A percentile compares a stretch with the other conserved stretches of the same genome.
phyloP scores from a whole-genome alignment of 305 asterid genomes.

The Fraxinus platypoda region DNA sequence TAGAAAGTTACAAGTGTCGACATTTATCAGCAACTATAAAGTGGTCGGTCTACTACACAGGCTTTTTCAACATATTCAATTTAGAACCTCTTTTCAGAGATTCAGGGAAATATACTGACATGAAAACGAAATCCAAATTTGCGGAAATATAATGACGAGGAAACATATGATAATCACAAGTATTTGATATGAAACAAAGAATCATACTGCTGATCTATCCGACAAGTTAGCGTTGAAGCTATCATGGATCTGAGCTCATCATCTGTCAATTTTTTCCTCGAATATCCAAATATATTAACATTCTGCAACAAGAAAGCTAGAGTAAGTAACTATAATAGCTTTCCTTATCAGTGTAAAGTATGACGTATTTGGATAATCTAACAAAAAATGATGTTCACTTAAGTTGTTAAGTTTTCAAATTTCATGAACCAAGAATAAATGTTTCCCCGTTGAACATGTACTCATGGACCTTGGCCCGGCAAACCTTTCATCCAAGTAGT shows the following conservation, averaged over 20 bases:
- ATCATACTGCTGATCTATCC: slow-evolving; percentile 49
- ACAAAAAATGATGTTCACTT: slow-evolving; percentile 4
- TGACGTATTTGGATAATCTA: not conserved
- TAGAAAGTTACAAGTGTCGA: not conserved
- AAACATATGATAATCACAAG: slow-evolving; percentile 1
- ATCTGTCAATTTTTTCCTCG: slow-evolving; percentile 40
- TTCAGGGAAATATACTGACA: not conserved
- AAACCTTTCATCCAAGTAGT: not conserved
- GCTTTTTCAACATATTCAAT: not conserved
- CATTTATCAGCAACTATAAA: not conserved
- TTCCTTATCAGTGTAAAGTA: not conserved
- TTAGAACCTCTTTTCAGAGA: not conserved
- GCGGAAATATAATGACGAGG: not conserved
- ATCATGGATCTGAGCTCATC: slow-evolving; percentile 44
- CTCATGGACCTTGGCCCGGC: not conserved
- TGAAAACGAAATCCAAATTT: not conserved
- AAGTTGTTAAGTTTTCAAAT: not conserved
- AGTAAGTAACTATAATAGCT: slow-evolving; percentile 3
- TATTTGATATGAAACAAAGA: slow-evolving; percentile 12
- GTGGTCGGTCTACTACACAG: not conserved
- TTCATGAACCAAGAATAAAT: not conserved
- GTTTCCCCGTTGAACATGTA: not conserved
- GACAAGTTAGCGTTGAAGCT: slow-evolving; percentile 53
- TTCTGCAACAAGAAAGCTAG: slow-evolving; percentile 33
- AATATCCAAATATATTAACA: slow-evolving; percentile 44